phyloP scores from a whole-genome alignment of 495 filamentous ascomycete species.

The Melanomma pulvis-pyrius region DNA sequence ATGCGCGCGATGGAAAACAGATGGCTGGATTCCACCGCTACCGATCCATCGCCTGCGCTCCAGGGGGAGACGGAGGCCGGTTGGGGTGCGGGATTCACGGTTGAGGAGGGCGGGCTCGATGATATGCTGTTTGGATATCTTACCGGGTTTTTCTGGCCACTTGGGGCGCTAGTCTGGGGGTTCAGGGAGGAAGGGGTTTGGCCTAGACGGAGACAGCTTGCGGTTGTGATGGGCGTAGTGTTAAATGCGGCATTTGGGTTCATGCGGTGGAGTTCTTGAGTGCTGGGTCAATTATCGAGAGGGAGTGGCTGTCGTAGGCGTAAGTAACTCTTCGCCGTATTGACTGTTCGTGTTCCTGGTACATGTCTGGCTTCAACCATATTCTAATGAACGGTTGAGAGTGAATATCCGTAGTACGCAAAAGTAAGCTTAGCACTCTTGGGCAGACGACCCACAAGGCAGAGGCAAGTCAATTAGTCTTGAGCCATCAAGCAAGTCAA shows the following conservation, averaged over 20 bases:
- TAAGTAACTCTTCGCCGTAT: no score
- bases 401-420: no score
- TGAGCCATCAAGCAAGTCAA: no score
- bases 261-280: conserved; percentile 55
- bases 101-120: conserved; percentile 65
- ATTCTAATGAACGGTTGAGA: no score
- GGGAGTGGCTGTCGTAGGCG: no score
- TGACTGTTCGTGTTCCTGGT: not conserved
- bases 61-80: conserved; percentile 44
- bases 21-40: conserved; percentile 82
- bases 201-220: conserved; percentile 77
- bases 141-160: conserved; percentile 92
- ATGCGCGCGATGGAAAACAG: conserved; percentile 76
- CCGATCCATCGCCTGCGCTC: conserved; percentile 43
- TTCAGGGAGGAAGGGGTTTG: conserved; percentile 87
- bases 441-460: no score
- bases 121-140: conserved; percentile 86
- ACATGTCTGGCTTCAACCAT: no score
- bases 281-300: no score
- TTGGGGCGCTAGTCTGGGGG: conserved; percentile 82
- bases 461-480: no score
- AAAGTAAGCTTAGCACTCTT: no score
- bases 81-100: conserved; percentile 46
- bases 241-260: conserved; percentile 72
- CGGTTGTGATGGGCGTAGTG: conserved; percentile 78